Evolutionary conservation across 1,284 basidiomycete genomes (phyloP).

Genomic region (Ceratobasidium sp.): DNA sequence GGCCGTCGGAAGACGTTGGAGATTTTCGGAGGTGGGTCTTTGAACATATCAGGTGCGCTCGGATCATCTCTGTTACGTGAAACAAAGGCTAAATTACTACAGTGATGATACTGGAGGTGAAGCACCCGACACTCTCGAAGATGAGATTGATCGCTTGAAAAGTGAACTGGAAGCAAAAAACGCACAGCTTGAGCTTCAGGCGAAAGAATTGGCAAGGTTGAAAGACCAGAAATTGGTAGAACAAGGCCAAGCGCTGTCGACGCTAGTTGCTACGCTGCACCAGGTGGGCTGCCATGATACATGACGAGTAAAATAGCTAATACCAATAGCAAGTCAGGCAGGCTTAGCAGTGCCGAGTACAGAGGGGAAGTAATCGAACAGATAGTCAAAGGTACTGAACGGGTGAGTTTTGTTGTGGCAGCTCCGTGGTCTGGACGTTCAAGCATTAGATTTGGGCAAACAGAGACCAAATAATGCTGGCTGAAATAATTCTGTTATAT

Average conservation of each 20-base stretch:
- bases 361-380: too few relatives aligned
- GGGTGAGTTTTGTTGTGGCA: too few relatives aligned
- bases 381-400: too few relatives aligned
- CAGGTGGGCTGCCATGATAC: background rate
- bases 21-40: conserved; percentile 8
- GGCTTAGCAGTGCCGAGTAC: background rate
- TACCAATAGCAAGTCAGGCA: background rate
- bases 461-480: too few relatives aligned
- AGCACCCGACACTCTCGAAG: conserved; percentile 6
- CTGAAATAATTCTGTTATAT: too few relatives aligned
- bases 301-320: too few relatives aligned
- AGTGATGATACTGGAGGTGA: conserved; percentile 30
- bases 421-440: too few relatives aligned
- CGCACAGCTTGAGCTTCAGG: background rate
- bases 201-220: conserved; percentile 1
- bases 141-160: background rate
- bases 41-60: background rate
- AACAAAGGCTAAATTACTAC: background rate
- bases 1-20: background rate
- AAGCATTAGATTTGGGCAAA: too few relatives aligned
- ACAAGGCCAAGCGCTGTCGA: conserved; percentile 4
- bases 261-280: background rate
- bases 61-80: too few relatives aligned
- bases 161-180: background rate
- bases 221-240: background rate